Evolutionary conservation across 139 green algal species (phyloP).

Genomic region (Chlamydomonas schloesseri): DNA sequence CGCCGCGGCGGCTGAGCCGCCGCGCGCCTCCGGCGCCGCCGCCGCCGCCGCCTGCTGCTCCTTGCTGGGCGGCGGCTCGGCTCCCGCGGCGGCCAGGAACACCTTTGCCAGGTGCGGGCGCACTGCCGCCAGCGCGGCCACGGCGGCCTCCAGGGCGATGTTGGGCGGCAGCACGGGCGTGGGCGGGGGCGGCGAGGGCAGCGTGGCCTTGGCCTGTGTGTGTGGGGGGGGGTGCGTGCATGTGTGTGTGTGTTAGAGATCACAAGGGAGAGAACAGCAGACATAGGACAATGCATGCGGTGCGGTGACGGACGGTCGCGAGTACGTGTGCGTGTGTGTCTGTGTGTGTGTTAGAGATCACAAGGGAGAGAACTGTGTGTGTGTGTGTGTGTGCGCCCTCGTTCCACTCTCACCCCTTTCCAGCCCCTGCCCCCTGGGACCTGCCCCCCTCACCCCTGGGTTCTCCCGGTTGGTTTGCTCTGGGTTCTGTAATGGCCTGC

Average conservation of each 20-base stretch:
- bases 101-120: not conserved
- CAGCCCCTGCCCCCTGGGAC: no score
- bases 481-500: no score
- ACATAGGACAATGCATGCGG: not conserved
- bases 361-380: no score
- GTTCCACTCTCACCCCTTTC: no score
- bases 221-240: not conserved
- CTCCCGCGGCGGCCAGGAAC: slow-evolving; percentile 7
- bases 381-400: no score
- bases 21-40: slow-evolving; percentile 29
- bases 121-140: not conserved
- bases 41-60: slow-evolving; percentile 13
- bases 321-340: no score
- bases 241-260: no score
- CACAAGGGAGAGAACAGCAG: not conserved
- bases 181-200: slow-evolving; percentile 19
- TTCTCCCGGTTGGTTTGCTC: no score
- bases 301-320: no score
- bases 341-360: no score
- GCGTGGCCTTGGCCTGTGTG: slow-evolving; percentile 19
- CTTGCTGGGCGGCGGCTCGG: slow-evolving; percentile 9
- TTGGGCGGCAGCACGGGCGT: slow-evolving; percentile 25
- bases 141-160: slow-evolving; percentile 1
- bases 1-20: not conserved
- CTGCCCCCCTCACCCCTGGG: no score